phyloP scores from a whole-genome alignment of 495 filamentous ascomycete genomes.

The Penicillium silybi region DNA sequence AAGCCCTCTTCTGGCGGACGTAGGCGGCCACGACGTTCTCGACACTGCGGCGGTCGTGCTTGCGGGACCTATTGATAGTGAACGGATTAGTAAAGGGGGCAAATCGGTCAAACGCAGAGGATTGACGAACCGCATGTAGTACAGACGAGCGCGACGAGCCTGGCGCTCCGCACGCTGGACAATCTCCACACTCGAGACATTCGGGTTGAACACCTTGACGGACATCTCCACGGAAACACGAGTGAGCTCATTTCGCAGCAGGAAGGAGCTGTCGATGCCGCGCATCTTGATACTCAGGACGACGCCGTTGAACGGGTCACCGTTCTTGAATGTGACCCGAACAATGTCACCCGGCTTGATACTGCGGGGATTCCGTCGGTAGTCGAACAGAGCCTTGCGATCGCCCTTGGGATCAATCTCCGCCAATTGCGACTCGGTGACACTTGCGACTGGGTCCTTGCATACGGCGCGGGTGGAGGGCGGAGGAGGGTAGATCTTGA shows the following conservation, averaged over 20 bases:
- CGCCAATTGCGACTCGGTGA: constrained; percentile 62
- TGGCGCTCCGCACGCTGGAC: constrained; percentile 80
- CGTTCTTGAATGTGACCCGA: constrained; percentile 75
- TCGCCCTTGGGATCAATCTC: constrained; percentile 79
- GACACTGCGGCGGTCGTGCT: constrained; percentile 66
- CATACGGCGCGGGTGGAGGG: constrained; percentile 39
- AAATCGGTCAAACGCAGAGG: constrained; percentile 12
- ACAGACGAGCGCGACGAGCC: constrained; percentile 82
- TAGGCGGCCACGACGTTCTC: constrained; percentile 70
- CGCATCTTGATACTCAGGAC: constrained; percentile 77
- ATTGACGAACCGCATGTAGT: constrained; percentile 76
- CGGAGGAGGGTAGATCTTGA: constrained; percentile 53
- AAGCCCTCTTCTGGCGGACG: constrained; percentile 53
- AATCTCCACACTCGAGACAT: constrained; percentile 87
- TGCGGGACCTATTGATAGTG: constrained; percentile 44
- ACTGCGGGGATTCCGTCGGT: constrained; percentile 65
- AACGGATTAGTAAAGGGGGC: not conserved
- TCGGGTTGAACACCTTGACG: constrained; percentile 88
- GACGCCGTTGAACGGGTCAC: constrained; percentile 88
- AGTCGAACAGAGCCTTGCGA: constrained; percentile 74
- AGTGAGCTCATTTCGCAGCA: constrained; percentile 78
- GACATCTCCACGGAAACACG: constrained; percentile 95
- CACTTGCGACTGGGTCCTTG: constrained; percentile 57
- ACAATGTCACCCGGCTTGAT: constrained; percentile 82
- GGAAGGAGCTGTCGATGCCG: constrained; percentile 79